A percentile compares a stretch with the other conserved stretches of the same genome.
Evolutionary conservation across 331 rosid genomes (phyloP).

Genomic region (Prunus yedoensis): DNA sequence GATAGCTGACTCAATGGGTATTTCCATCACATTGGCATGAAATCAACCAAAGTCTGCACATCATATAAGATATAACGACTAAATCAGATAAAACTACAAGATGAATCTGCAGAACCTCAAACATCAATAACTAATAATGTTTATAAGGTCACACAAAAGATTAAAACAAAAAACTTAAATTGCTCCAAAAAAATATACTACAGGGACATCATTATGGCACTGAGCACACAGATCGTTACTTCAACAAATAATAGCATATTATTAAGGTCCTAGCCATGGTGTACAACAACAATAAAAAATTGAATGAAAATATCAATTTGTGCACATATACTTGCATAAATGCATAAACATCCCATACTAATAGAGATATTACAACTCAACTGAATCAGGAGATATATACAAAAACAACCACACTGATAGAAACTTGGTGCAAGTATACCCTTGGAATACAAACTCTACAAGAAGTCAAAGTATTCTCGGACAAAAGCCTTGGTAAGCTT

Average conservation of each 20-base stretch:
- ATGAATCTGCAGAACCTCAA: conserved; percentile 6
- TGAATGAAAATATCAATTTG: not conserved
- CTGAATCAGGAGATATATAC: not conserved
- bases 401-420: not conserved
- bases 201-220: not conserved
- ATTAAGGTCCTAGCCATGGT: not conserved
- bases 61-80: conserved; percentile 15
- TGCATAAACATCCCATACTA: not conserved
- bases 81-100: conserved; percentile 11
- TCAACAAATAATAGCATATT: not conserved
- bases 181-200: not conserved
- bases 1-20: conserved; percentile 54
- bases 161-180: not conserved
- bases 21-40: conserved; percentile 66
- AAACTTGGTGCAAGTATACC: not conserved
- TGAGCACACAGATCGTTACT: not conserved
- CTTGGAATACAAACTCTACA: too few relatives aligned
- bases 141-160: not conserved
- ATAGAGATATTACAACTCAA: not conserved
- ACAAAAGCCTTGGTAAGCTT: too few relatives aligned
- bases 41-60: conserved; percentile 40
- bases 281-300: not conserved
- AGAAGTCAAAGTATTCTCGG: too few relatives aligned
- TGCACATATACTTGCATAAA: not conserved
- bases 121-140: not conserved